A percentile compares a stretch with the other conserved stretches of the same genome.
phyloP scores from a whole-genome alignment of 2,329 filamentous ascomycete genomes.

The Leptodontidium sp. region DNA sequence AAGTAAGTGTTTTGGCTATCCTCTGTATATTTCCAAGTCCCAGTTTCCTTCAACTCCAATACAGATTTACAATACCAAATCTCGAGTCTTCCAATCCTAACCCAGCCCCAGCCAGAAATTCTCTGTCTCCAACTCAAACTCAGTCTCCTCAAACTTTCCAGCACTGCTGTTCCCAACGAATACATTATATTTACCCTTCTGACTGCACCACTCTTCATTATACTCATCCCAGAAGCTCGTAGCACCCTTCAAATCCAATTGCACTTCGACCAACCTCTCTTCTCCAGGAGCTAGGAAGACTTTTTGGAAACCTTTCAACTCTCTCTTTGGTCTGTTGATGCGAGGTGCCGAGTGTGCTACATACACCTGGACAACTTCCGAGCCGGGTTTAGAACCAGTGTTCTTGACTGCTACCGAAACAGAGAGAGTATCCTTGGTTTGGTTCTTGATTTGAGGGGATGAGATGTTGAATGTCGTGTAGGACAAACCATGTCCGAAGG shows the following conservation, averaged over 20 bases:
- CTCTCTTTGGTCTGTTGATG: constrained; percentile 8
- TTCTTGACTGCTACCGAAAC: background rate
- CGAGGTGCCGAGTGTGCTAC: background rate
- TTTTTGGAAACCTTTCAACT: constrained; percentile 9
- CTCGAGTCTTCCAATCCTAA: no score
- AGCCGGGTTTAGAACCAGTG: background rate
- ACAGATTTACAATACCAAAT: no score
- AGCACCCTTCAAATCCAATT: background rate
- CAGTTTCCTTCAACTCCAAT: no score
- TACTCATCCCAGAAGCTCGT: constrained; percentile 14
- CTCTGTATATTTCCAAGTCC: no score
- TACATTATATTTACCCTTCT: background rate
- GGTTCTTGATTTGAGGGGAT: background rate
- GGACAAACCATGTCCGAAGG: constrained; percentile 81
- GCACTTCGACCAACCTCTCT: background rate
- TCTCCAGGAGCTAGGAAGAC: background rate
- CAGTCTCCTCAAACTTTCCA: background rate
- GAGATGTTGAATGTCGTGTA: constrained; percentile 65
- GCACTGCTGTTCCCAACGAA: constrained; percentile 14
- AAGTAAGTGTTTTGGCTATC: no score
- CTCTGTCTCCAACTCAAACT: constrained; percentile 6
- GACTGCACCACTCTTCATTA: constrained; percentile 5
- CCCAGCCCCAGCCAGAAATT: constrained; percentile 1
- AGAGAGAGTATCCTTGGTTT: background rate
- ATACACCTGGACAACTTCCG: constrained; percentile 12